Conservation (phyloP, 1,284 basidiomycete species). For the Ustilago esculenta region DNA sequence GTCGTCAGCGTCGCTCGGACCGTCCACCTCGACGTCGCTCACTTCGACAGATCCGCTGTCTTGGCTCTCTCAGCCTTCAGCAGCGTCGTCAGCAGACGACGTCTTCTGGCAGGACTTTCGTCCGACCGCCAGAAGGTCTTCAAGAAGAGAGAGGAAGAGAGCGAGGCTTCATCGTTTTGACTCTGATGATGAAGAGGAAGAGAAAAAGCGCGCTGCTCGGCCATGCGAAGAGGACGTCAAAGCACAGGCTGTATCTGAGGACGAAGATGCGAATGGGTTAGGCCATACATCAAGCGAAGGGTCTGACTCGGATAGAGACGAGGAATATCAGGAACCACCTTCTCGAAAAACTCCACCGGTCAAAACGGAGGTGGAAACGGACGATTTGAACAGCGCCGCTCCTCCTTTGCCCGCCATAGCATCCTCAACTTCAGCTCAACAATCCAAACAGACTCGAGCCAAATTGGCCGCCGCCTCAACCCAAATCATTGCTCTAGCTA, state of each 20-base stretch:
- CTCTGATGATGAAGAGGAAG: slow-evolving; percentile 7
- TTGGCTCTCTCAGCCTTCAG: slow-evolving; percentile 9
- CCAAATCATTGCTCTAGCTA: slow-evolving; percentile 10
- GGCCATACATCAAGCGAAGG: slow-evolving; percentile 15
- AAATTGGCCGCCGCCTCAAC: slow-evolving; percentile 9
- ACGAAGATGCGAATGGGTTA: slow-evolving; percentile 9
- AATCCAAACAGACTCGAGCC: too few species aligned
- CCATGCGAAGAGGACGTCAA: background rate
- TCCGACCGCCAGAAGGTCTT: background rate
- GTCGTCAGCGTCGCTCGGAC: slow-evolving; percentile 15
- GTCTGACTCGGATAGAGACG: slow-evolving; percentile 1
- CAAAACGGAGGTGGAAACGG: background rate
- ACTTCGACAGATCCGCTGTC: slow-evolving; percentile 13
- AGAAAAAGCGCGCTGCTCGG: too few species aligned
- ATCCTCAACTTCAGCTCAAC: too few species aligned
- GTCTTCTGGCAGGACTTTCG: slow-evolving; percentile 31
- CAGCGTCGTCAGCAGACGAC: slow-evolving; percentile 5
- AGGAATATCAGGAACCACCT: too few species aligned
- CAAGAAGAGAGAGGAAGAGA: slow-evolving; percentile 3
- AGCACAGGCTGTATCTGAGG: slow-evolving; percentile 4
- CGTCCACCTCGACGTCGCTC: slow-evolving; percentile 6
- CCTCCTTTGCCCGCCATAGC: background rate
- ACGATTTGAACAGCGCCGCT: background rate
- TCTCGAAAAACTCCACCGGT: too few species aligned
- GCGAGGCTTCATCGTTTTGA: slow-evolving; percentile 23